Percentiles rank a stretch among this genome's conserved stretches.
phyloP scores from a whole-genome alignment of 495 filamentous ascomycete species.

The Podospora pseudoanserina region DNA sequence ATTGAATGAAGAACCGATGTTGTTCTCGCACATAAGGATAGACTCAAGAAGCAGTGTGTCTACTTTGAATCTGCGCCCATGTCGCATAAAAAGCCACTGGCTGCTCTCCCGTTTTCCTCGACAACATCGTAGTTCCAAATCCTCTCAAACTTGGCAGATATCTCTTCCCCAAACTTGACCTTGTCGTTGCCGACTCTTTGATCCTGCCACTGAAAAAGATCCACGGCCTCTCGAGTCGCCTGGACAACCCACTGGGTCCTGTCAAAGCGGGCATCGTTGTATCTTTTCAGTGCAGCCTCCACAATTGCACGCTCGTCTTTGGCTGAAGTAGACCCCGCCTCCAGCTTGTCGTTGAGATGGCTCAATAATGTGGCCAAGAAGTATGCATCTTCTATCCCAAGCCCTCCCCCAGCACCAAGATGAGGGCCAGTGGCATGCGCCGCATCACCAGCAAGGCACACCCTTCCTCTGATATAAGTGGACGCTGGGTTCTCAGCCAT shows the following conservation, averaged over 20 bases:
- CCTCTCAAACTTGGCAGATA: constrained; percentile 30
- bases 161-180: constrained; percentile 30
- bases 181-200: constrained; percentile 27
- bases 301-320: constrained; percentile 21
- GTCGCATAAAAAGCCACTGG: not conserved
- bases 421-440: constrained; percentile 43
- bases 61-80: not conserved
- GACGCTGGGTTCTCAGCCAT: constrained; percentile 42
- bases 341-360: constrained; percentile 17
- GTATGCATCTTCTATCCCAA: constrained; percentile 54
- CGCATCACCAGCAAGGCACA: constrained; percentile 50
- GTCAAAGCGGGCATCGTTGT: constrained; percentile 35
- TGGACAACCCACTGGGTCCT: constrained; percentile 39
- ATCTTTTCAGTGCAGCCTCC: constrained; percentile 34
- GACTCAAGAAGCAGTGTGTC: too few species aligned
- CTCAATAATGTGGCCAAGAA: constrained; percentile 42
- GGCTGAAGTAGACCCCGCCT: not conserved
- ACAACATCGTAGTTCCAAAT: constrained; percentile 43
- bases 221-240: constrained; percentile 34
- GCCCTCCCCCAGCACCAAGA: constrained; percentile 53
- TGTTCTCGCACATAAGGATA: not conserved
- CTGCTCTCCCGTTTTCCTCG: not conserved
- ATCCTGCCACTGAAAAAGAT: constrained; percentile 42
- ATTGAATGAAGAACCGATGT: not conserved
- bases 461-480: constrained; percentile 35